Evolutionary conservation across 176 grass and related monocot genomes (phyloP).

Genomic region (Olyra latifolia): DNA sequence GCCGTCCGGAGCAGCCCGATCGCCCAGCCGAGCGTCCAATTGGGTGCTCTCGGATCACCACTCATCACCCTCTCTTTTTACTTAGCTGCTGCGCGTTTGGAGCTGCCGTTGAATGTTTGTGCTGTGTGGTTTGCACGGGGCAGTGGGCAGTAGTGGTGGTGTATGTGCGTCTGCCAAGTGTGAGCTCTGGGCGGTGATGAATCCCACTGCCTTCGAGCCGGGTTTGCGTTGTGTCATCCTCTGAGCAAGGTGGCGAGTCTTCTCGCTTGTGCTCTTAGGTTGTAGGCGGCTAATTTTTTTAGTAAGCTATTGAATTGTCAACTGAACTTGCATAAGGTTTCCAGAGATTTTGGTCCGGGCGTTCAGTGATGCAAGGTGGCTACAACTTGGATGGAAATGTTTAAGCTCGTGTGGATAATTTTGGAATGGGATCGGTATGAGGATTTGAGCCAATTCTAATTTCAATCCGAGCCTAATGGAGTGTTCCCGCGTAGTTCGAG

Average conservation of each 20-base stretch:
- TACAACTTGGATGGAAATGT: background rate
- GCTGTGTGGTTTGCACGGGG: background rate
- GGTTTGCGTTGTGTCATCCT: background rate
- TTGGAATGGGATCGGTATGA: background rate
- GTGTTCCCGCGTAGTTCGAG: background rate
- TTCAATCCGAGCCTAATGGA: background rate
- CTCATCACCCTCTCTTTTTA: background rate
- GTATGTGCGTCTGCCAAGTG: background rate
- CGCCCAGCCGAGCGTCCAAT: background rate
- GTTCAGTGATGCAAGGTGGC: background rate
- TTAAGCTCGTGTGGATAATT: background rate
- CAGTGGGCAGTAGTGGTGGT: background rate
- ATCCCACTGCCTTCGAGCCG: background rate
- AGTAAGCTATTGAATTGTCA: background rate
- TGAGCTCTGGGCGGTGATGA: slow-evolving; percentile 4
- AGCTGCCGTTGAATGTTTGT: background rate
- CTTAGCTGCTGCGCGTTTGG: background rate
- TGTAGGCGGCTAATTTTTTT: background rate
- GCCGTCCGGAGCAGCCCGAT: slow-evolving; percentile 17
- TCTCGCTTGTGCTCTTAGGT: background rate
- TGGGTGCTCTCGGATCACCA: background rate
- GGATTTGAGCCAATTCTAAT: background rate
- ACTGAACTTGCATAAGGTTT: background rate
- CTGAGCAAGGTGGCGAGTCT: background rate
- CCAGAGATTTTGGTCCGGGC: background rate